Base-by-base conservation (phyloP, 177 flowering plant genomes). In the Telopea speciosissima region DNA sequence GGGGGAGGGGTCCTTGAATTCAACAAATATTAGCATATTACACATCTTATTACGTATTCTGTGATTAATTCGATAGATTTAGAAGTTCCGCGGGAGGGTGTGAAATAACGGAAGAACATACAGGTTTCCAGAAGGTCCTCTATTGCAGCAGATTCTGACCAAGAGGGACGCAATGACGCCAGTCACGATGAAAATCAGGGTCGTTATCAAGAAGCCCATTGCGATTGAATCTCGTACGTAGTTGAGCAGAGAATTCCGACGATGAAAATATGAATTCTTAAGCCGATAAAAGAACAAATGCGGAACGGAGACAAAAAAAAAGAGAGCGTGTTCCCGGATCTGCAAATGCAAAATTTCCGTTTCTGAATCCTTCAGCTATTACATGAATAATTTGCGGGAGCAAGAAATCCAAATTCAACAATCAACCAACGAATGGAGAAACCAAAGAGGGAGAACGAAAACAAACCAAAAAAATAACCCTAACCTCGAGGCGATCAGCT, bases 61-160 rank as follows among this genome's bases (percentile, higher is more conserved):
- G 31, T 28, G 31, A 28, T 28, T 28, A 28, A 28, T 28, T 28
- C 31, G 31, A 28, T 28, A 28, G 31, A 28, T 28, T 28, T 28
- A 2, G 31, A 2, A 28, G 31, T 28, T 28, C 31, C 31, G 3
- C 3, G 4, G 31, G 8, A 8, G 9, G 40, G 9, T 36, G 40
- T 36, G 40, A 0, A 36, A 36, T 36, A 36, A 36, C 17, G 19
- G 65, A 45, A 49, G 40, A 61, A 74, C 79, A 36, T 74, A 84
- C 87, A 84, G 75, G 77, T 84, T 84, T 2, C 84, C 52, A 44
- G 87, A 84, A 40, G 87, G 83, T 36, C 85, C 87, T 72, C 70
- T 73, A 73, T 79, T 84, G 78, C 75, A 84, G 84, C 85, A 81
- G 63, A 84, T 70, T 76, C 81, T 75, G 70, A 70, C 49, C 12